Base-by-base conservation (phyloP, 1,284 basidiomycete genomes). In the Melampsora americana region DNA sequence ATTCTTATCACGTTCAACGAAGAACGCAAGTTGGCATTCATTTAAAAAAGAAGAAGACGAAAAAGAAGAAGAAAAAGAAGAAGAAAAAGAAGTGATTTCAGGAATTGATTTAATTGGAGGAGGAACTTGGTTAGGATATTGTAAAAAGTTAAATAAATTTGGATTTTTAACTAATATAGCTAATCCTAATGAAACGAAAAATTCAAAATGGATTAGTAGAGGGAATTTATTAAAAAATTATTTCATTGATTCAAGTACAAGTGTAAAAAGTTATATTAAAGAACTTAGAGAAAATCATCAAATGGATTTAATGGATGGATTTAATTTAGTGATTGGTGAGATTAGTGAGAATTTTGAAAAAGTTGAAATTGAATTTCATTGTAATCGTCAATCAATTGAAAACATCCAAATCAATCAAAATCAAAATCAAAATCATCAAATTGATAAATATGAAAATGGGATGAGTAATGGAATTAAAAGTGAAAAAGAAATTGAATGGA, bases 291-390 rank as follows among this genome's bases (percentile, higher is more conserved):
- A 59, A 30, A 70, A 39, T 28, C 30, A 26, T 2, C 4, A 18
- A 0, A 39, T 59, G n/a, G 23, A 64, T 26, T 5, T 32, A 4
- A 71, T 71, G 60, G 64, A 71, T 64, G 69, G 69, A 32, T 71
- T 62, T n/a, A 71, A 71, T 64, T 42, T 71, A 28, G 69, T 71
- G 39, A 48, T 71, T 20, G 69, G 69, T 26, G 42, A 73, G 28
- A 42, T 66, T 20, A n/a, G 12, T n/a, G 50, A 16, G 18, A 64
- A 46, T n/a, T n/a, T 16, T 16, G 44, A 46, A 18, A 2, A 53
- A 28, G 60, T 62, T 7, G 16, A 35, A 20, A 64, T 71, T 1
- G 42, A 11, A 1, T 71, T 50, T 26, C 62, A 42, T 30, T 62
- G 56, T 46, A 64, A 71, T 30, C 39, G 60, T 48, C 28, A 71